Evolutionary conservation across 805 yeast genomes (phyloP), one percentile per base, ranked within the genome.

Genomic region (Metschnikowia shivogae): DNA sequence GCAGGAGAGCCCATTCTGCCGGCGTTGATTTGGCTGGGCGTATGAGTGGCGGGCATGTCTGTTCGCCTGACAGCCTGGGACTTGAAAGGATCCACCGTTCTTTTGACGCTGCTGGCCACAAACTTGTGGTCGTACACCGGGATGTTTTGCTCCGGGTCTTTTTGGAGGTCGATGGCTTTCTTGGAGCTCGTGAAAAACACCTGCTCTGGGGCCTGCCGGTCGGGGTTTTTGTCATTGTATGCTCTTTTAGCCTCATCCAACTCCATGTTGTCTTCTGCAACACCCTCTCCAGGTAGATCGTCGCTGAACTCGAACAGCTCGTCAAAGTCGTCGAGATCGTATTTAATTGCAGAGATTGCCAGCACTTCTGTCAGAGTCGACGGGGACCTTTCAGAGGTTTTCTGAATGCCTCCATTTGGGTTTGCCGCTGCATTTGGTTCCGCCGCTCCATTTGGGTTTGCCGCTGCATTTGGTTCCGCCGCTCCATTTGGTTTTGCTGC

Each of bases 31-130:
- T 52, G 53, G 32, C 50, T 46, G 10, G 53, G 45, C 5, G 51
- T 34, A 17, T 34, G 34, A 4, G 45, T 40, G 3, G 38, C 27
- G 40, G 76, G 75, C 1, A 51, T 20, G 33, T 57, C 53, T 14
- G 59, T 40, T 27, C 81, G 65, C 46, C 77, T 78, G 2, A 85
- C 68, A 2, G 86, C 89, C 3, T 80, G 77, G 0, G 90, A 84
- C 46, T 77, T 81, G 1, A 75, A 72, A 37, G 84, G 92, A 60
- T 86, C 89, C 11, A 84, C 68, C 0, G 84, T 81, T 14, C 73
- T 61, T 36, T 68, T 57, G 44, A 80, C 76, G 50, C 72, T 75
- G 11, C 50, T 54, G 74, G 76, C 5, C 78, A 78, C 35, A 77
- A 50, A 43, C 76, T 77, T 57, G 32, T 72, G 62, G 48, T 80